A percentile compares a stretch with the other conserved stretches of the same genome.
These are phyloP conservation scores for Nigrograna mackinnonii DNA, from an alignment of 2,329 filamentous ascomycete species.

Conservation along the genomic window DNA sequence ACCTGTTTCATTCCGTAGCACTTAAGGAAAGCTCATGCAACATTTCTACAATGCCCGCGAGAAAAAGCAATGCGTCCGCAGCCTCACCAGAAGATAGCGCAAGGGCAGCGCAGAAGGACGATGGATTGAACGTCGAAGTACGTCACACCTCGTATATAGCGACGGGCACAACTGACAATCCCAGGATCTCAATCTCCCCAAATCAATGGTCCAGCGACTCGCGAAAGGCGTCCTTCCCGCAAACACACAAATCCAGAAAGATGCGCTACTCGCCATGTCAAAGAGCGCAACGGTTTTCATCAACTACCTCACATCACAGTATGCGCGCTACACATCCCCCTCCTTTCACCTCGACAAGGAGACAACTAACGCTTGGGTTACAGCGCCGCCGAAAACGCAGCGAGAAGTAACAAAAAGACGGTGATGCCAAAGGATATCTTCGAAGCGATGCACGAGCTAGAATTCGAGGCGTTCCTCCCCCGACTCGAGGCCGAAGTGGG, in stretches of 20 bases:
- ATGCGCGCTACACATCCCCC: constrained; percentile 39
- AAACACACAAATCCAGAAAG: constrained; percentile 82
- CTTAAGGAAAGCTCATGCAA: too few species aligned
- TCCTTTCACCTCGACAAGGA: background rate
- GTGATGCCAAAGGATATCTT: constrained; percentile 77
- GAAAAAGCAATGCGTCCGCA: constrained; percentile 51
- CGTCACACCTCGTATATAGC: constrained; percentile 4
- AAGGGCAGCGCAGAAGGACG: constrained; percentile 35
- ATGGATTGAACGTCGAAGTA: constrained; percentile 50
- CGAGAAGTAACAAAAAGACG: constrained; percentile 72
- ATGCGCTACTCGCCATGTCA: constrained; percentile 76
- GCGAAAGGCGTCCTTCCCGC: constrained; percentile 79
- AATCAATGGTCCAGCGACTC: constrained; percentile 78
- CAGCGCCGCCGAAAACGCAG: constrained; percentile 75
- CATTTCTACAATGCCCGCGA: constrained; percentile 55
- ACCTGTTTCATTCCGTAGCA: too few species aligned
- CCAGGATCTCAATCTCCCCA: constrained; percentile 72
- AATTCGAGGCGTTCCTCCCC: constrained; percentile 72
- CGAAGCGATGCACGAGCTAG: constrained; percentile 74
- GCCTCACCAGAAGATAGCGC: constrained; percentile 39
- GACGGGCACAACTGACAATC: constrained; percentile 6
- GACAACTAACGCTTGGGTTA: constrained; percentile 1
- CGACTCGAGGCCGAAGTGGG: constrained; percentile 75
- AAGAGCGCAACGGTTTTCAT: constrained; percentile 86
- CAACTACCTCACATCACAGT: constrained; percentile 77